Evolutionary conservation across 2,329 filamentous ascomycete genomes (phyloP), one percentile per base, ranked within the genome.

Genomic region (Penicillium sp.): DNA sequence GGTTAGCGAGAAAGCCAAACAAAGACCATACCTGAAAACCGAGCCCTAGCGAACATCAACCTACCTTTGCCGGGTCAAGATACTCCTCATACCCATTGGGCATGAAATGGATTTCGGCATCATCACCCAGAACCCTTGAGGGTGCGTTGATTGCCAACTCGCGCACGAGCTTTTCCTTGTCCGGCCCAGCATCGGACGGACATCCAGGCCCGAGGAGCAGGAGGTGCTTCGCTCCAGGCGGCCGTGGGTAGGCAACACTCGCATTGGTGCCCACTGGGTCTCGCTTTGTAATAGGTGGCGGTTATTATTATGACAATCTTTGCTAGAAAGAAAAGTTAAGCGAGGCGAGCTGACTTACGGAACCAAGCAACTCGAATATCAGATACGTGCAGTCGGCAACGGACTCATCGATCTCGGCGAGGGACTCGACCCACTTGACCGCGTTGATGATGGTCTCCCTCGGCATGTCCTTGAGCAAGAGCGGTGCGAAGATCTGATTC

Each of bases 331-430:
- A 3, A 11, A 38, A 15, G 31, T 35, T 5, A 35, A 11, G 31
- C 21, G 21, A 21, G 2, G 21, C 21, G 31, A 19, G 47, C n/a
- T 5, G n/a, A 26, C 51, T 47, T 52, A 64, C 64, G 35, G 44
- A 60, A 38, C 49, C 48, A 1, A 62, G 29, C 13, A 64, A 3
- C 30, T 64, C 59, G 19, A 66, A 59, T n/a, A 66, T 62, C 4
- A 64, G 21, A 64, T 58, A 66, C 13, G 64, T 62, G 29, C 62
- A 66, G 5, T 62, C 56, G 1, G 26, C 62, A 17, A 66, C 7
- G 3, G 58, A 50, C 17, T 26, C 5, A n/a, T 66, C 59, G 6
- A 48, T 7, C 1, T n/a, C 3, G 1, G 19, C 7, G 6, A 56
- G 6, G 2, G 3, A 29, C 29, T 48, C 30, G 3, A 15, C 3